These are phyloP conservation scores for Rhizopogon parksii DNA, from an alignment of 1,284 basidiomycete genomes.

Conservation along the genomic window DNA sequence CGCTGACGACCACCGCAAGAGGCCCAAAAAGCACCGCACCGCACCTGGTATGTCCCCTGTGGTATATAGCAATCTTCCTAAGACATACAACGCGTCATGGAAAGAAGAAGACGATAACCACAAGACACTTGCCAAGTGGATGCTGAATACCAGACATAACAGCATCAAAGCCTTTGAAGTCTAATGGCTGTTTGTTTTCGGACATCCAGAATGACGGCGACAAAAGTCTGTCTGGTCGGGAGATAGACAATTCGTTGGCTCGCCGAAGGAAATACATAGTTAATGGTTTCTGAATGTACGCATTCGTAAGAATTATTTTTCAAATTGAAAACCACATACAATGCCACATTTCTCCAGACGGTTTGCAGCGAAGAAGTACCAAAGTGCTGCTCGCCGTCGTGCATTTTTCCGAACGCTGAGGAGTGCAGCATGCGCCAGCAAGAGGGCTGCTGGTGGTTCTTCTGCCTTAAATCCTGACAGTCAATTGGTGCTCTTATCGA, in stretches of 20 bases:
- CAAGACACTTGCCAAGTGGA: conserved; percentile 49
- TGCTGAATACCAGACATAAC: conserved; percentile 70
- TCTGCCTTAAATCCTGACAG: conserved; percentile 52
- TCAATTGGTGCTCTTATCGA: conserved; percentile 15
- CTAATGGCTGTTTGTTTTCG: conserved; percentile 41
- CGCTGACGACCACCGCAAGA: conserved; percentile 35
- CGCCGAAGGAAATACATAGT: conserved; percentile 72
- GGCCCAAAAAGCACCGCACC: conserved; percentile 59
- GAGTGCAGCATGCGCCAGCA: conserved; percentile 70
- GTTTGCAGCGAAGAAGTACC: conserved; percentile 69
- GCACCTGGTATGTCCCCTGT: conserved; percentile 66
- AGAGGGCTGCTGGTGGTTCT: conserved; percentile 67
- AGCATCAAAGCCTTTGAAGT: conserved; percentile 46
- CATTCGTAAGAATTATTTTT: conserved; percentile 1
- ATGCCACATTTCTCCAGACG: conserved; percentile 74
- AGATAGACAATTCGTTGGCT: conserved; percentile 55
- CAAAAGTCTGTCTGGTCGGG: conserved; percentile 44
- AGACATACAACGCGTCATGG: conserved; percentile 4
- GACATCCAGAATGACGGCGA: conserved; percentile 76
- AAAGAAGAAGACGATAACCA: not conserved
- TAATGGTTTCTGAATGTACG: conserved; percentile 57
- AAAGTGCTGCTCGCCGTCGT: conserved; percentile 59
- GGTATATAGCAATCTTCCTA: conserved; percentile 70
- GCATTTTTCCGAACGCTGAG: conserved; percentile 53
- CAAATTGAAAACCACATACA: conserved; percentile 37